Evolutionary conservation across 192 early-diverging fungal species (phyloP).

Genomic region (Chytriomyces hyalinus): DNA sequence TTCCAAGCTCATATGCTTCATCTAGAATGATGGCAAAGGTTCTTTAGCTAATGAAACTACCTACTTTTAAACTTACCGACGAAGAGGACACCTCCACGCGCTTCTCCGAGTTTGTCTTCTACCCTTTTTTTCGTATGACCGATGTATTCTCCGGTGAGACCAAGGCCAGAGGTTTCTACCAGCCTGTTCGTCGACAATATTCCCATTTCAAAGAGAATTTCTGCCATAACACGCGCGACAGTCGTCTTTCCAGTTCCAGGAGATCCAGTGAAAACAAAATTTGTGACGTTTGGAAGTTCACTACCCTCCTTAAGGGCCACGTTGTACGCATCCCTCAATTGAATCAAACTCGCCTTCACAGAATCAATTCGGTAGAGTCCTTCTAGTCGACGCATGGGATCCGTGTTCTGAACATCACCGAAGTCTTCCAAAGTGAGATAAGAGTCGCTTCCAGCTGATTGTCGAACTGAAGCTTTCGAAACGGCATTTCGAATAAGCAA

Average conservation of each 20-base stretch:
- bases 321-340: slow-evolving; percentile 33
- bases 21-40: slow-evolving; percentile 10
- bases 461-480: slow-evolving; percentile 36
- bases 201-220: slow-evolving; percentile 41
- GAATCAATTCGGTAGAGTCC: slow-evolving; percentile 34
- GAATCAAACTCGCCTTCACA: slow-evolving; percentile 25
- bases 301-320: slow-evolving; percentile 36
- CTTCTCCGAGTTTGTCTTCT: slow-evolving; percentile 40
- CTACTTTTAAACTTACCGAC: slow-evolving; percentile 20
- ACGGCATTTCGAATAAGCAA: slow-evolving; percentile 37
- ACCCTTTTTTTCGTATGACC: slow-evolving; percentile 46
- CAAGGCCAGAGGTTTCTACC: slow-evolving; percentile 45
- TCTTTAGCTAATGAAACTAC: background rate
- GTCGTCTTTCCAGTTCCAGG: slow-evolving; percentile 49
- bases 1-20: slow-evolving; percentile 51
- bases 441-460: background rate
- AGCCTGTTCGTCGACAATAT: slow-evolving; percentile 35
- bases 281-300: slow-evolving; percentile 35
- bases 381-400: slow-evolving; percentile 39
- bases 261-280: slow-evolving; percentile 45
- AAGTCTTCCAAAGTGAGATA: slow-evolving; percentile 41
- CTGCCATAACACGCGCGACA: slow-evolving; percentile 38
- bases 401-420: background rate
- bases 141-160: slow-evolving; percentile 41
- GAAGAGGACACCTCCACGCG: slow-evolving; percentile 44